Percentiles rank a stretch among this genome's conserved stretches.
Evolutionary conservation across 805 yeast species (phyloP).

Genomic region (Hanseniaspora jakobsenii): DNA sequence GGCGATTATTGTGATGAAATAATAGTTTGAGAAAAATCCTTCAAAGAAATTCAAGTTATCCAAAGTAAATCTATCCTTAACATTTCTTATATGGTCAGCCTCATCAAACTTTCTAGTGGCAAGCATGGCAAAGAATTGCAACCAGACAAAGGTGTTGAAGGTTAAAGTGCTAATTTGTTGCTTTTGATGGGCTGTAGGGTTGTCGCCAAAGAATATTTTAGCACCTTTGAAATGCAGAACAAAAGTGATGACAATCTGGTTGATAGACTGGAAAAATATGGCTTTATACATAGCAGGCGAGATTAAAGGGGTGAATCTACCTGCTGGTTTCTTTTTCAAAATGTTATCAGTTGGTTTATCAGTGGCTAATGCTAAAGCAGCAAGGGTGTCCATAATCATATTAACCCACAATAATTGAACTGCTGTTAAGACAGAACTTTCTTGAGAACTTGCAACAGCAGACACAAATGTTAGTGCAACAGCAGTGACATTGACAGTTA

Average conservation of each 20-base stretch:
- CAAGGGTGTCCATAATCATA: slow-evolving; percentile 94
- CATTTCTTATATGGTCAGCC: slow-evolving; percentile 51
- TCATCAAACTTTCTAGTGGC: slow-evolving; percentile 86
- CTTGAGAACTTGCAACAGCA: slow-evolving; percentile 72
- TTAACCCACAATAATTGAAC: slow-evolving; percentile 97
- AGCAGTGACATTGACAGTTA: slow-evolving; percentile 96
- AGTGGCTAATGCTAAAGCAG: slow-evolving; percentile 94
- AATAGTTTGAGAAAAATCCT: slow-evolving; percentile 70
- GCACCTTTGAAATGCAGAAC: slow-evolving; percentile 69
- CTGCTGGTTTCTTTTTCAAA: slow-evolving; percentile 70
- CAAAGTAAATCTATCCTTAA: slow-evolving; percentile 46
- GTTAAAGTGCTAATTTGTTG: slow-evolving; percentile 70
- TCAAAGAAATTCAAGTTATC: slow-evolving; percentile 71
- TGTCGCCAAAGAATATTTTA: slow-evolving; percentile 37
- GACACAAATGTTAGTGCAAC: slow-evolving; percentile 85
- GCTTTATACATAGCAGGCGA: slow-evolving; percentile 95
- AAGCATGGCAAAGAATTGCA: slow-evolving; percentile 87
- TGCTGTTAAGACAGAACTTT: slow-evolving; percentile 83
- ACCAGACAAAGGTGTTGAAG: slow-evolving; percentile 94
- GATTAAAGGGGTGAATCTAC: slow-evolving; percentile 66
- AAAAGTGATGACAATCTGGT: slow-evolving; percentile 73
- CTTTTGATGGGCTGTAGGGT: slow-evolving; percentile 33
- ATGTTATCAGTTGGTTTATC: slow-evolving; percentile 85
- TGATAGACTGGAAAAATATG: slow-evolving; percentile 76
- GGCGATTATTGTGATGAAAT: slow-evolving; percentile 58